These are phyloP conservation scores for Bipolaris sorokiniana DNA, from an alignment of 2,329 filamentous ascomycete species.

Conservation along the genomic window DNA sequence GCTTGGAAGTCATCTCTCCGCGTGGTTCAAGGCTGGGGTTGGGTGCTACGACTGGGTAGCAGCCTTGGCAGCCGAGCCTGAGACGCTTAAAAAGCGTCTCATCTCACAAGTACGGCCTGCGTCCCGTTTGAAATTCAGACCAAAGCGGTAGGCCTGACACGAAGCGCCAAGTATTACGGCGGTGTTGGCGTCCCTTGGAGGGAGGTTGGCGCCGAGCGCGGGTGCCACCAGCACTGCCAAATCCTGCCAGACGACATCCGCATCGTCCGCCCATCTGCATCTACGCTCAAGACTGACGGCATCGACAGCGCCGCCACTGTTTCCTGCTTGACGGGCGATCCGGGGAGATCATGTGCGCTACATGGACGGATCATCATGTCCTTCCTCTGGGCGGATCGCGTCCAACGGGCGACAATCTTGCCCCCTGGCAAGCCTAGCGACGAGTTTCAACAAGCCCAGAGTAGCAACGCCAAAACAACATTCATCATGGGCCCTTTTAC, in stretches of 20 bases:
- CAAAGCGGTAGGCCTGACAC: slow-evolving; percentile 18
- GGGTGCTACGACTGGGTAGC: not conserved
- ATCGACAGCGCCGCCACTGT: not conserved
- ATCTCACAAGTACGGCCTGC: slow-evolving; percentile 15
- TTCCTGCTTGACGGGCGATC: slow-evolving; percentile 3
- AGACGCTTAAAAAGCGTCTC: slow-evolving; percentile 10
- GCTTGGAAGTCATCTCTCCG: slow-evolving; percentile 20
- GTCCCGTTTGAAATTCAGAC: slow-evolving; percentile 4
- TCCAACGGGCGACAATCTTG: not conserved
- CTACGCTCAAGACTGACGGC: not conserved
- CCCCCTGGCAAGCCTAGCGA: not conserved
- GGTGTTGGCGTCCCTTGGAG: slow-evolving; percentile 22
- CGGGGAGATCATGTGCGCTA: slow-evolving; percentile 3
- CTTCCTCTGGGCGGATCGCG: not conserved
- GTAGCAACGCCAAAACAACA: not conserved
- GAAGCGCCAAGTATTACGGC: slow-evolving; percentile 19
- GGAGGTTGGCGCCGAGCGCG: slow-evolving; percentile 8
- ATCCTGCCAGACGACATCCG: slow-evolving; percentile 5
- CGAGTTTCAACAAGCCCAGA: not conserved
- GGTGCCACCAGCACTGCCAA: not conserved
- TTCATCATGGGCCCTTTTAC: too few species aligned
- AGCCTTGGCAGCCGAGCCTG: slow-evolving; percentile 5
- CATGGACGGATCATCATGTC: not conserved
- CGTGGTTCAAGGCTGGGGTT: slow-evolving; percentile 9
- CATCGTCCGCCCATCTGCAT: slow-evolving; percentile 4